These are phyloP conservation scores for Mycena metata DNA, from an alignment of 768 basidiomycete species.

Conservation along the genomic window DNA sequence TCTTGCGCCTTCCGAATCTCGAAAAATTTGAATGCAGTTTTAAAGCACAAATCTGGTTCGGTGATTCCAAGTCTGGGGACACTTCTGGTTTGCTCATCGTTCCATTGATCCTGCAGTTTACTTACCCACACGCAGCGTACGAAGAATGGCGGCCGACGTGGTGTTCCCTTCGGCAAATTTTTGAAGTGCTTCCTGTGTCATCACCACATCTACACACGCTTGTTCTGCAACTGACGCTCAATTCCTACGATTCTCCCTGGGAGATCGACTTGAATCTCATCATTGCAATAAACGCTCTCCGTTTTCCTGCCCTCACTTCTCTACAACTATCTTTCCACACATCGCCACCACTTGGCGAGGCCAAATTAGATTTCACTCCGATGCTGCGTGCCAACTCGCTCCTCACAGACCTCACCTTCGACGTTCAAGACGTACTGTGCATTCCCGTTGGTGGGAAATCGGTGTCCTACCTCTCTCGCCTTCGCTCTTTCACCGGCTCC, in stretches of 20 bases:
- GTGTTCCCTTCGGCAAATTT: background rate
- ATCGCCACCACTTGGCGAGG: background rate
- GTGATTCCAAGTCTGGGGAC: background rate
- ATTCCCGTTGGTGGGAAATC: too few species aligned
- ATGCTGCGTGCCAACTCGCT: background rate
- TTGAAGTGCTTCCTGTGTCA: background rate
- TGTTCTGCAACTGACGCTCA: background rate
- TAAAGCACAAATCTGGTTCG: too few species aligned
- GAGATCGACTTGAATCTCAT: background rate
- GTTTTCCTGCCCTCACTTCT: background rate
- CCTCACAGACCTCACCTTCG: too few species aligned
- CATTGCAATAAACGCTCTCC: constrained; percentile 1
- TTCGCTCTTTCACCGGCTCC: too few species aligned
- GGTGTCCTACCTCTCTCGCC: too few species aligned
- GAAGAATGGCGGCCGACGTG: background rate
- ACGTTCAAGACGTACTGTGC: too few species aligned
- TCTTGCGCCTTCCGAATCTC: background rate
- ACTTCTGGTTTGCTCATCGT: background rate
- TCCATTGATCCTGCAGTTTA: too few species aligned
- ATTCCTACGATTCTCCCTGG: background rate
- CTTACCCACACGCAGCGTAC: background rate
- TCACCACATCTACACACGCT: constrained; percentile 9
- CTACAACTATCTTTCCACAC: background rate
- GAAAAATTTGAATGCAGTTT: background rate
- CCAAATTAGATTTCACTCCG: background rate